Base-by-base conservation (phyloP, 78 protist genomes). In the Diacronema lutheri region DNA sequence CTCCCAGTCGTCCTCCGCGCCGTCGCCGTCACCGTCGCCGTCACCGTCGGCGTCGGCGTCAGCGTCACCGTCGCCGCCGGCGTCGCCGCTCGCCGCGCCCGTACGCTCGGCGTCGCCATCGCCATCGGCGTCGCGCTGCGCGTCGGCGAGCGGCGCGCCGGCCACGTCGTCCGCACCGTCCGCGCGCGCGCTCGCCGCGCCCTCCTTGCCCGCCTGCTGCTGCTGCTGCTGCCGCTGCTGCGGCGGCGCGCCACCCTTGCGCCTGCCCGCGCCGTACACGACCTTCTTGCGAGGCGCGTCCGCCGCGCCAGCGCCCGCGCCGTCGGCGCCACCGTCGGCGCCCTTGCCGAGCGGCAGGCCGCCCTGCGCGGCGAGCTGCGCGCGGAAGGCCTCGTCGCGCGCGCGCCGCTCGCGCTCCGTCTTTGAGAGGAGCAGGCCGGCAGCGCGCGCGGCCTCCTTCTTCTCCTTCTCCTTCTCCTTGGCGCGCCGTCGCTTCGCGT, bases 31-130 rank as follows among this genome's bases (percentile, higher is more conserved):
- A 26, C 58, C 86, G 19, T 44, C 91, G 11, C 7, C 86, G 33
- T 88, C 88, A 11, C 16, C 90, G 16, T 71, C 85, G 56, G 40
- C 69, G 73, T 83, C 88, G n/a, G n/a, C n/a, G n/a, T n/a, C n/a
- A 4, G 37, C 60, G 26, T 4, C 89, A 3, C 6, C 74, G 31
- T 77, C n/a, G n/a, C n/a, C n/a, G n/a, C n/a, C n/a, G n/a, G n/a
- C n/a, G n/a, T n/a, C n/a, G n/a, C n/a, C n/a, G n/a, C n/a, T n/a
- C n/a, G n/a, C n/a, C n/a, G n/a, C n/a, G n/a, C n/a, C n/a, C n/a
- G n/a, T n/a, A n/a, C n/a, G n/a, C n/a, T n/a, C n/a, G n/a, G n/a
- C n/a, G n/a, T n/a, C n/a, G n/a, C n/a, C n/a, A n/a, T n/a, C n/a
- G n/a, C n/a, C n/a, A n/a, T n/a, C n/a, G n/a, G n/a, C n/a, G n/a